A percentile compares a stretch with the other conserved stretches of the same genome.
These are phyloP conservation scores for Ascochyta rabiei DNA, from an alignment of 2,329 filamentous ascomycete species.

Conservation along the genomic window DNA sequence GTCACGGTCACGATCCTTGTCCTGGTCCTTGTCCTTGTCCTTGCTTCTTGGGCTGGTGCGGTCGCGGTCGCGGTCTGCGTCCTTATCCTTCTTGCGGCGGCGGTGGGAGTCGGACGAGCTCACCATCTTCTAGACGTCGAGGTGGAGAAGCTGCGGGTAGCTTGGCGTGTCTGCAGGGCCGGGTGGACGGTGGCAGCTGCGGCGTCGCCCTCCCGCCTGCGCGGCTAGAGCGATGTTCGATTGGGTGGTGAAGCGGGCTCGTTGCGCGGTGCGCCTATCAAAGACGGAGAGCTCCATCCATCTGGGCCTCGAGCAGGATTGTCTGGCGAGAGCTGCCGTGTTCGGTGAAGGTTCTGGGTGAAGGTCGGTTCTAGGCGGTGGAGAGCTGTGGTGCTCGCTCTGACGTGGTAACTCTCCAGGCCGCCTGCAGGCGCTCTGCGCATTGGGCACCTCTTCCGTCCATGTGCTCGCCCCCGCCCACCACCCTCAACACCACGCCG, in stretches of 20 bases:
- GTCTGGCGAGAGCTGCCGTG: conserved; percentile 1
- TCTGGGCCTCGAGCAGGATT: conserved; percentile 22
- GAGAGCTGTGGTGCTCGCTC: conserved; percentile 18
- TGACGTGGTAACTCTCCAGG: conserved; percentile 23
- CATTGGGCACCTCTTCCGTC: not conserved
- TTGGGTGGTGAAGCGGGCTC: conserved; percentile 35
- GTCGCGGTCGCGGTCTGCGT: not conserved
- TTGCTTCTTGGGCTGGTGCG: conserved; percentile 17
- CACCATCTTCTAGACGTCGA: conserved; percentile 31
- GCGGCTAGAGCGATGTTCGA: conserved; percentile 38
- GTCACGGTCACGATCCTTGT: conserved; percentile 31
- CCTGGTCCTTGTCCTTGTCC: conserved; percentile 36
- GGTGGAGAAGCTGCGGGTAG: conserved; percentile 22
- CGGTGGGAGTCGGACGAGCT: conserved; percentile 43
- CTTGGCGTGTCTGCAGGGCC: conserved; percentile 26
- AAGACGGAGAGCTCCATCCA: conserved; percentile 35
- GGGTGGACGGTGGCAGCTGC: conserved; percentile 14
- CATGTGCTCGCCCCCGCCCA: not conserved
- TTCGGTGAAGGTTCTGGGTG: conserved; percentile 13
- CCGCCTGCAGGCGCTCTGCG: not conserved
- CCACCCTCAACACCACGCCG: conserved; percentile 5
- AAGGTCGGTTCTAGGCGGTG: conserved; percentile 3
- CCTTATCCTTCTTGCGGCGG: conserved; percentile 46
- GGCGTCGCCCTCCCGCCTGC: conserved; percentile 24
- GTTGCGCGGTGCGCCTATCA: conserved; percentile 42